These are phyloP conservation scores for Penicillium riverlandense DNA, from an alignment of 495 filamentous ascomycete species.

Conservation along the genomic window DNA sequence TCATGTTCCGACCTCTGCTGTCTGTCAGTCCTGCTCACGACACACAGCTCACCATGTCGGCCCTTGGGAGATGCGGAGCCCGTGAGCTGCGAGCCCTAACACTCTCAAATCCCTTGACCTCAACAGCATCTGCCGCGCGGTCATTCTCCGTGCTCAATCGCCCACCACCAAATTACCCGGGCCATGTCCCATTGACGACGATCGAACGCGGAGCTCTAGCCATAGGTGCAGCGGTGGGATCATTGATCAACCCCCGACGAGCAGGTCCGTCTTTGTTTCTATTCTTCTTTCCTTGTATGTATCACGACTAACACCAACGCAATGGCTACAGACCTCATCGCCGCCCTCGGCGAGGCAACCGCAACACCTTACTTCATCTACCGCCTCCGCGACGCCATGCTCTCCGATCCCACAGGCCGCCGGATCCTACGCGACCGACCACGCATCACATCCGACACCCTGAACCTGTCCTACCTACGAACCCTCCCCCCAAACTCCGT, in stretches of 20 bases:
- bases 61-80: conserved; percentile 19
- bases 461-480: conserved; percentile 65
- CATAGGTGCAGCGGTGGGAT: conserved; percentile 73
- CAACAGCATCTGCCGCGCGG: conserved; percentile 13
- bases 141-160: conserved; percentile 73
- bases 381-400: conserved; percentile 88
- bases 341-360: conserved; percentile 85
- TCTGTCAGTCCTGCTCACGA: background rate
- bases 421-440: conserved; percentile 87
- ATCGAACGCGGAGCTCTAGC: conserved; percentile 73
- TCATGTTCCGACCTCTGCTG: conserved; percentile 19
- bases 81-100: conserved; percentile 12
- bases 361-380: conserved; percentile 93
- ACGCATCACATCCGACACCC: conserved; percentile 72
- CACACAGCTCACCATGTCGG: conserved; percentile 21
- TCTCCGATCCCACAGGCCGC: conserved; percentile 72
- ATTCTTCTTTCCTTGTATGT: no score
- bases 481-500: conserved; percentile 65
- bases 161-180: conserved; percentile 67
- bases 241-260: conserved; percentile 71
- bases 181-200: conserved; percentile 81
- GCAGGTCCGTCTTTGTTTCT: conserved; percentile 43
- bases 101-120: background rate
- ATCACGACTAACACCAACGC: background rate
- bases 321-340: conserved; percentile 69